Evolutionary conservation across 73 alveolate genomes (phyloP).

Genomic region (Paramecium caudatum): DNA sequence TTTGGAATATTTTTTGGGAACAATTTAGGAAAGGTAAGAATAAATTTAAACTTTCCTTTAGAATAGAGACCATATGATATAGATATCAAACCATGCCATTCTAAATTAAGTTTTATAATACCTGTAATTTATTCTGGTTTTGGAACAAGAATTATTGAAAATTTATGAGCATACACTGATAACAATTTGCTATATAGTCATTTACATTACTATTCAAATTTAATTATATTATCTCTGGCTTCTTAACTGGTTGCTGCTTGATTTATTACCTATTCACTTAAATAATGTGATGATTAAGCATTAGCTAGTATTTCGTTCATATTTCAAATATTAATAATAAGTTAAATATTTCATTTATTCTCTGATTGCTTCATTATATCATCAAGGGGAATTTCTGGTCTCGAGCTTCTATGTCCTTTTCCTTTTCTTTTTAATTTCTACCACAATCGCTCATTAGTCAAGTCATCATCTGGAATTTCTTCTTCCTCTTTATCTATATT

Average conservation of each 20-base stretch:
- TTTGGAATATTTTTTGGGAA: conserved; percentile 50
- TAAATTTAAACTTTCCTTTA: conserved; percentile 51
- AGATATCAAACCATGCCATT: conserved; percentile 61
- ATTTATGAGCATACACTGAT: conserved; percentile 69
- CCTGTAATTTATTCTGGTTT: conserved; percentile 45
- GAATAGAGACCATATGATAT: conserved; percentile 46
- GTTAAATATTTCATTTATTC: too few species aligned
- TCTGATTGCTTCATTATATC: too few species aligned
- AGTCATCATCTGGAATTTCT: conserved; percentile 5
- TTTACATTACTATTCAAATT: conserved; percentile 44
- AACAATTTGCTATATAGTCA: conserved; percentile 50
- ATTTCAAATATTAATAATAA: background rate
- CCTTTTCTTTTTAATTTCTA: background rate
- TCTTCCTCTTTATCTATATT: background rate
- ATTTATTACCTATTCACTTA: conserved; percentile 24
- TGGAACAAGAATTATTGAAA: conserved; percentile 29
- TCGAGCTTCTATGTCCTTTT: too few species aligned
- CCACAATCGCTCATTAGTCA: conserved; percentile 36
- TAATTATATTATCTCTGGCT: conserved; percentile 18
- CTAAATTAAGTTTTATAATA: background rate
- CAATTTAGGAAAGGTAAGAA: background rate
- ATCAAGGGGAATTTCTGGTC: too few species aligned
- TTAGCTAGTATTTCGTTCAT: conserved; percentile 1
- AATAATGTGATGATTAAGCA: conserved; percentile 43
- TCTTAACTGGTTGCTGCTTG: conserved; percentile 36